Evolutionary conservation across 495 filamentous ascomycete species (phyloP), one percentile per base, ranked within the genome.

Genomic region (Chlorociboria aeruginascens): DNA sequence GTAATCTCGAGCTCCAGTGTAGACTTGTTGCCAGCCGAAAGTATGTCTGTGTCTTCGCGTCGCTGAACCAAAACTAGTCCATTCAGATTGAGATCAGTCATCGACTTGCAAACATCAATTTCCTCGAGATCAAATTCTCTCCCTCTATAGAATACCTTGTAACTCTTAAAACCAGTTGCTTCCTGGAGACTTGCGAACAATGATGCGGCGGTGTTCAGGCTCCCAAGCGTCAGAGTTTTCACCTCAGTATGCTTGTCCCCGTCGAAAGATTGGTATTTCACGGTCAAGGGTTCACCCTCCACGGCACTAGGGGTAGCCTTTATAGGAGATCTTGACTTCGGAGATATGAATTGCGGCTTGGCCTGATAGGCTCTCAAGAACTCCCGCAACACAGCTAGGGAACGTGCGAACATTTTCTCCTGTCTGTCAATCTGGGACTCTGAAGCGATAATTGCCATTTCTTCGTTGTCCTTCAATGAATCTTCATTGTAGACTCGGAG

Each of bases 231-330:
- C 40, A 83, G 66, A 2, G 64, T 68, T 51, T 67, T 71, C 25
- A 86, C 71, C 44, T 71, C 72, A 0, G 73, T 78, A 40, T 70
- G 67, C 8, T 61, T 61, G 20, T 70, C 63, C 16, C 77, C 79
- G 60, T 82, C 72, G 55, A 86, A 85, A 2, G 75, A 73, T 61
- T 92, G 85, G 61, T 83, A 94, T 32, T 74, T 78, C 20, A 94
- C 67, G 12, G 73, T 72, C 3, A 89, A 66, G 9, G 72, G 62
- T 3, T 83, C 76, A 1, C 83, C 84, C 55, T 68, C 70, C 3
- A 59, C 35, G 8, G 53, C 51, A 31, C 63, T 54, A 4, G 66
- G 54, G 14, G 72, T 66, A 1, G 64, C 51, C 3, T 62, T 49
- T 36, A 63, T 63, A 6, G 68, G 66, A 0, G 61, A 51, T 10